Evolutionary conservation across 345 rosid genomes (phyloP), one percentile per base, ranked within the genome.

Genomic region (Cardiospermum halicacabum): DNA sequence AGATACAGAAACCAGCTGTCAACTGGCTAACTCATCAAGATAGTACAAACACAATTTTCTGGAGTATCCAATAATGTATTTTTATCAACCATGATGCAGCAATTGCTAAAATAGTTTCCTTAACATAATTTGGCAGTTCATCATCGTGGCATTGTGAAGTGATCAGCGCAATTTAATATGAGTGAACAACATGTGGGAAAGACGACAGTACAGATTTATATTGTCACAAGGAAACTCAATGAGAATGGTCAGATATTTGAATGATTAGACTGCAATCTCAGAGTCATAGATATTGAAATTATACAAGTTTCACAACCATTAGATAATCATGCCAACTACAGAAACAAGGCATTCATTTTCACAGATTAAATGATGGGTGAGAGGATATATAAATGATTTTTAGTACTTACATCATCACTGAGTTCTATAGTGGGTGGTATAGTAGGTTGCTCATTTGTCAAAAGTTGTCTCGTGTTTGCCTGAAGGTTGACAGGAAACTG

Each of bases 391-490:
- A 4, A 40, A 10, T 30, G 8, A 39, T 12, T n/a, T 65, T 49
- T 37, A 39, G 24, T 45, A 75, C 84, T 80, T 75, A 75, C 82
- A 54, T 36, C 82, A 54, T 36, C 64, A 25, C 27, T 65, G 49
- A 53, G 18, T 5, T 24, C 67, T 36, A 49, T 59, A 10, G 32
- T 24, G 11, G 72, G 53, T 58, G 24, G 65, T 47, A 37, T 37
- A 45, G 65, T 63, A 69, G 59, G 56, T 48, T 57, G 65, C 50
- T 58, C 60, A 56, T 24, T 53, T 58, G 53, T 62, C 40, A 69
- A 51, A 70, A 51, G 47, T 58, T 62, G 66, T 39, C 57, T n/a
- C 47, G 26, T 39, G 15, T 61, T 54, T 27, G 47, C 58, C 24
- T 67, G 69, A 40, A 40, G 68, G 58, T 62, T 36, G 39, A 65